These are phyloP conservation scores for Exophiala phaeomuriformis DNA, from an alignment of 2,329 filamentous ascomycete genomes.

Conservation along the genomic window DNA sequence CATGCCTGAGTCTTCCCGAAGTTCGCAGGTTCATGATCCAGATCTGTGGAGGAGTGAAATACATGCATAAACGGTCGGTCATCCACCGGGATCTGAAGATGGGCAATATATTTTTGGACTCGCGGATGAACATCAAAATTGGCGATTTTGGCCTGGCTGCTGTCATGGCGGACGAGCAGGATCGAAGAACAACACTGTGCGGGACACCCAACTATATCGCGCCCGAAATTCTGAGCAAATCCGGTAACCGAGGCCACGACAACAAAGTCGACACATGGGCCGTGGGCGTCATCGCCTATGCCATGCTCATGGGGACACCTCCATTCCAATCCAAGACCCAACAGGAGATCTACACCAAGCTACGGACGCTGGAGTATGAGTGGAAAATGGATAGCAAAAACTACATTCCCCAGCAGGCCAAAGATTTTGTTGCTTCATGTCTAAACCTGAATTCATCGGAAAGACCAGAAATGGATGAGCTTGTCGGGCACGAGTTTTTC, in stretches of 20 bases:
- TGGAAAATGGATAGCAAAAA: slow-evolving; percentile 45
- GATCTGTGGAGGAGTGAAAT: slow-evolving; percentile 94
- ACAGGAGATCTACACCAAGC: slow-evolving; percentile 47
- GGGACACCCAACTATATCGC: slow-evolving; percentile 98
- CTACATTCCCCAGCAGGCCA: slow-evolving; percentile 44
- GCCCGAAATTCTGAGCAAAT: slow-evolving; percentile 90
- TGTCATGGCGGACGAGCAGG: slow-evolving; percentile 80
- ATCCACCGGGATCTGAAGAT: slow-evolving; percentile 97
- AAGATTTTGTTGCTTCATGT: slow-evolving; percentile 42
- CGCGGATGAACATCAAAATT: slow-evolving; percentile 94
- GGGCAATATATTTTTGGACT: slow-evolving; percentile 93
- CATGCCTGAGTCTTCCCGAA: slow-evolving; percentile 85
- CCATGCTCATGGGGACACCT: slow-evolving; percentile 91
- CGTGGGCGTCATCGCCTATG: slow-evolving; percentile 90
- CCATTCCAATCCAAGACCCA: slow-evolving; percentile 76
- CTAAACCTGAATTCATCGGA: slow-evolving; percentile 44
- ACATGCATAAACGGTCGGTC: slow-evolving; percentile 90
- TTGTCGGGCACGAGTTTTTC: slow-evolving; percentile 46
- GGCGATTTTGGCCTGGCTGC: slow-evolving; percentile 95
- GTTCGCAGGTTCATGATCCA: slow-evolving; percentile 90
- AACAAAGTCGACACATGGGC: slow-evolving; percentile 99
- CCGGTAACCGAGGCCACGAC: slow-evolving; percentile 69
- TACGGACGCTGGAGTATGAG: slow-evolving; percentile 42
- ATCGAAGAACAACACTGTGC: slow-evolving; percentile 90
- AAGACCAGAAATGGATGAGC: slow-evolving; percentile 43